Base-by-base conservation (phyloP, 352 stramenopile genomes). In the Globisporangium paddicum region DNA sequence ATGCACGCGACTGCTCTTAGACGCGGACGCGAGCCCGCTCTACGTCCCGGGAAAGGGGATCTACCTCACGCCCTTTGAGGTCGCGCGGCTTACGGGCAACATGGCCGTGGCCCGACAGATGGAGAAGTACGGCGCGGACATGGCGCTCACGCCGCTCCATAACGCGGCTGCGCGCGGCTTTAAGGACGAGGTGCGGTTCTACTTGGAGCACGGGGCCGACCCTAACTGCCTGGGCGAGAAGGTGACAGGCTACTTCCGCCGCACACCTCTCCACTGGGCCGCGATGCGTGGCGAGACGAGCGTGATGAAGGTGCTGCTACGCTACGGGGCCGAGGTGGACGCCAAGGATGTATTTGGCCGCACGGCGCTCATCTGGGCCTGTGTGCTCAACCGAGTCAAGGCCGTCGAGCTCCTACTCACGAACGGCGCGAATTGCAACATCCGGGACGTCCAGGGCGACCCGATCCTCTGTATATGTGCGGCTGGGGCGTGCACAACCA, bases 201-300 rank as follows among this genome's bases (percentile, higher is more conserved):
- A 88, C 26, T 60, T 94, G 14, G 78, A 90, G 28, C 79, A 89
- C 13, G 82, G 84, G 19, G 79, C 82, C 5, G 63, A 81, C 41
- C 76, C 80, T 7, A 71, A 94, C 30, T 79, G 68, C 14, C 56
- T 91, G 14, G 84, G 84, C 5, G 84, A 94, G 58, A 79, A 90
- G 58, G 79, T 87, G 0, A 75, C 72, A 0, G 81, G 83, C 0
- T 86, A 79, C 34, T 90, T 89, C 51, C 63, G 68, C 13, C 81
- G 83, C 14, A 90, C 79, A 2, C 83, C 83, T 6, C 74, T 93
- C 9, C 83, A 93, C 41, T 93, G 83, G 83, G 80, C 84, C 16
- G 84, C 84, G 6, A 92, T 94, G 58, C 82, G 84, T 59, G 84
- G 84, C 2, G 68, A 92, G 47, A 65, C 71, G 0, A 62, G 72